A percentile compares a stretch with the other conserved stretches of the same genome.
Conservation (phyloP, 805 yeast genomes). For the Candida suzukii region DNA sequence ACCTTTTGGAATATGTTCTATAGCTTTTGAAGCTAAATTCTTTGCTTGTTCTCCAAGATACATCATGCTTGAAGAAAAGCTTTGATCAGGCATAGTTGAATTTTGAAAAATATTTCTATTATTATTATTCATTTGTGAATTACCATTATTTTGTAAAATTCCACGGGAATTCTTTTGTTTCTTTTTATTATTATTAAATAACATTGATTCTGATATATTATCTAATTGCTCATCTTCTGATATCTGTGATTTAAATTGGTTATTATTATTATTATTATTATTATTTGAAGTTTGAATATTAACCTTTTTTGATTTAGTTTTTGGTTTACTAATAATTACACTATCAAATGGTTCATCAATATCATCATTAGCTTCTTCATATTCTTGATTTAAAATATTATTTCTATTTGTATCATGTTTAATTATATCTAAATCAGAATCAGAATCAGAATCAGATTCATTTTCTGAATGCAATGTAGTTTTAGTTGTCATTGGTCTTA, state of each 20-base stretch:
- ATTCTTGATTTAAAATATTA: conserved; percentile 4
- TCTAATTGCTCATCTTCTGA: conserved; percentile 20
- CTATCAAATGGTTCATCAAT: not conserved
- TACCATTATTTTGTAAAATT: not conserved
- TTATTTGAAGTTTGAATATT: not conserved
- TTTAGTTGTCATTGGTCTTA: not conserved
- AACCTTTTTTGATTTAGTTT: not conserved
- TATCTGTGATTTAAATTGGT: conserved; percentile 15
- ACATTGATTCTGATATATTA: conserved; percentile 14
- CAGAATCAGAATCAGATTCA: conserved; percentile 6
- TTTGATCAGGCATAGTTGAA: not conserved
- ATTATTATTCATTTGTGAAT: not conserved
- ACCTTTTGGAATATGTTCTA: conserved; percentile 15
- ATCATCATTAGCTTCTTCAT: not conserved
- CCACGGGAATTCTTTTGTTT: not conserved
- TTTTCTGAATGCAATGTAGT: not conserved
- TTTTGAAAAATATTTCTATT: not conserved
- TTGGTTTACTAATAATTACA: not conserved
- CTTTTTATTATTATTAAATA: not conserved
- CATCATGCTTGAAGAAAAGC: conserved; percentile 12
- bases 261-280: conserved; percentile 14
- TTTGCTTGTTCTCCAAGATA: conserved; percentile 21
- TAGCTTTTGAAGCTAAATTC: conserved; percentile 18
- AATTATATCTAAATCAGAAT: conserved; percentile 3
- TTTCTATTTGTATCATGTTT: not conserved